Percentiles rank a stretch among this genome's conserved stretches.
phyloP scores from a whole-genome alignment of 768 basidiomycete species.

The Suillus occidentalis region DNA sequence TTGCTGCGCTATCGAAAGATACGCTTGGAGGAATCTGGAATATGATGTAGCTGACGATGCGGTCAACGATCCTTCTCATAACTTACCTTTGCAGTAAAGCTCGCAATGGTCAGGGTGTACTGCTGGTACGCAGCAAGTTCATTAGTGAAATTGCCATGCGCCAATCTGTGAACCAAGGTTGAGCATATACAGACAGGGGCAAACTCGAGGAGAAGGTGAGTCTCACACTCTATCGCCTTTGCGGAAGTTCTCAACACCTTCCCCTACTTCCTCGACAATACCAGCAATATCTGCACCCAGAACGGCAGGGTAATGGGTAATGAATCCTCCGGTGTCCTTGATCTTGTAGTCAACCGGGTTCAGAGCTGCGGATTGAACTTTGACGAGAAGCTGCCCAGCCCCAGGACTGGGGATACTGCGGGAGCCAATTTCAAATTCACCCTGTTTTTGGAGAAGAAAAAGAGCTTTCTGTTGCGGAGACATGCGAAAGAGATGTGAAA shows the following conservation, averaged over 20 bases:
- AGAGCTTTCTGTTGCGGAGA: constrained; percentile 31
- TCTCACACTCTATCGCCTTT: constrained; percentile 43
- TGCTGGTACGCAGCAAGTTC: constrained; percentile 41
- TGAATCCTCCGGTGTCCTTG: constrained; percentile 29
- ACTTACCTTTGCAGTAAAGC: constrained; percentile 39
- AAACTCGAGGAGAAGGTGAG: not conserved
- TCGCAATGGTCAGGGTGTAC: constrained; percentile 33
- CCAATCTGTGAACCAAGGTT: constrained; percentile 28
- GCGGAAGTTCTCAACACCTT: constrained; percentile 33
- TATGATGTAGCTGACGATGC: not conserved
- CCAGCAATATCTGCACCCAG: constrained; percentile 40
- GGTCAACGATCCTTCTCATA: not conserved
- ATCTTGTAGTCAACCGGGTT: constrained; percentile 50
- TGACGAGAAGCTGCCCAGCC: constrained; percentile 42
- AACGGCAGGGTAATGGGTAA: constrained; percentile 36
- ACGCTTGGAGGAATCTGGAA: constrained; percentile 44
- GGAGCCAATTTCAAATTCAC: constrained; percentile 30
- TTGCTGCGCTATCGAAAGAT: constrained; percentile 45
- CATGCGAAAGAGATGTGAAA: constrained; percentile 14
- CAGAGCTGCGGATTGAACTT: constrained; percentile 38
- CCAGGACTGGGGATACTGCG: constrained; percentile 34
- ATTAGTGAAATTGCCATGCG: constrained; percentile 27
- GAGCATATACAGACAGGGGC: constrained; percentile 15
- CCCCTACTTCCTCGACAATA: constrained; percentile 40
- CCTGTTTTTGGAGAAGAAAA: constrained; percentile 26